Conservation (phyloP, 2,329 filamentous ascomycete species). For the Cordyceps cateniannulata region DNA sequence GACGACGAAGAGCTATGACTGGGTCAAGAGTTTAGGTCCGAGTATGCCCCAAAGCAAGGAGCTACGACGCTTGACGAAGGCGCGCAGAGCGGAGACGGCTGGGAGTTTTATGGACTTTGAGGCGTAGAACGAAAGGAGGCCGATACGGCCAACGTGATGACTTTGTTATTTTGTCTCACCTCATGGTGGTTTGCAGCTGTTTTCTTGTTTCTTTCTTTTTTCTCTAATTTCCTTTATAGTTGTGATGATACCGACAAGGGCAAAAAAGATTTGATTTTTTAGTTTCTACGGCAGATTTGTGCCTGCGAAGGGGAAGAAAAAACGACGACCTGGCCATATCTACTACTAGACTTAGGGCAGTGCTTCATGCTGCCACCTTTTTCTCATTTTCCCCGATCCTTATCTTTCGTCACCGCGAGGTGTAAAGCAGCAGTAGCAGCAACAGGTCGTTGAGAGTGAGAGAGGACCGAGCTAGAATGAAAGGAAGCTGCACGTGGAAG, state of each 20-base stretch:
- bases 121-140: conserved; percentile 6
- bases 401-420: background rate
- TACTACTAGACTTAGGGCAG: background rate
- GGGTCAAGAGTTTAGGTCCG: conserved; percentile 57
- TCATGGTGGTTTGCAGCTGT: background rate
- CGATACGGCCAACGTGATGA: background rate
- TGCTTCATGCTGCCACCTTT: background rate
- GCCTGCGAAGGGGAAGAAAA: background rate
- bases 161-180: background rate
- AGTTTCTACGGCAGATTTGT: background rate
- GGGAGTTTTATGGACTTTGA: conserved; percentile 59
- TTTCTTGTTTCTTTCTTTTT: background rate
- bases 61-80: conserved; percentile 22
- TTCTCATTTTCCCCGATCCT: background rate
- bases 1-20: conserved; percentile 91
- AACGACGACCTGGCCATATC: background rate
- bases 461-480: background rate
- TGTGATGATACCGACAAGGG: conserved; percentile 13
- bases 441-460: background rate
- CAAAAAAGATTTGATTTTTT: conserved; percentile 1
- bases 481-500: background rate
- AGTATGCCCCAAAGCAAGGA: conserved; percentile 40
- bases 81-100: conserved; percentile 43
- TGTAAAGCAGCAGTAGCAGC: background rate
- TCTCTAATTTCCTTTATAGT: conserved; percentile 13